Conservation (phyloP, 2,329 filamentous ascomycete genomes). For the Phialophora expanda region DNA sequence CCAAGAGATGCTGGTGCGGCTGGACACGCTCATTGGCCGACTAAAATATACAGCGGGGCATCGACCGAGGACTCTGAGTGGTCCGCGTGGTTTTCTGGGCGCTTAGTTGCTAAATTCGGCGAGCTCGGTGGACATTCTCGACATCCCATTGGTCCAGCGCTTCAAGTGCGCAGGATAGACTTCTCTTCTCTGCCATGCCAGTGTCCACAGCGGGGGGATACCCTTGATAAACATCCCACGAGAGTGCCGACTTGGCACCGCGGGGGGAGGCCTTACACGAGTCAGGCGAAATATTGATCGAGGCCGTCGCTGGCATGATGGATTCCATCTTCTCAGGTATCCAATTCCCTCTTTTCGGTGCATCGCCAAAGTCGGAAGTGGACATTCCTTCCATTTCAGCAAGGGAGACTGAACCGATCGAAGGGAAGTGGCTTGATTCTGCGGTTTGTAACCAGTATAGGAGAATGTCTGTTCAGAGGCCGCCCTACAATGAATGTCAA, state of each 20-base stretch:
- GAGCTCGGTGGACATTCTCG: neutral
- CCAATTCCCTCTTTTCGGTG: no score
- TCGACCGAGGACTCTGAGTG: neutral
- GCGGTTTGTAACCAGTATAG: no score
- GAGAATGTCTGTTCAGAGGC: no score
- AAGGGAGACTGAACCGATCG: no score
- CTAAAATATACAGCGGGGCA: neutral
- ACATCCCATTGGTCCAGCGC: slow-evolving; percentile 1
- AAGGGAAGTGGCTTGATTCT: no score
- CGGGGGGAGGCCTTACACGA: neutral
- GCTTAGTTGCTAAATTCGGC: slow-evolving; percentile 8
- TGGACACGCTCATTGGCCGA: neutral
- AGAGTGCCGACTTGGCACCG: slow-evolving; percentile 1
- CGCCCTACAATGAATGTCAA: no score
- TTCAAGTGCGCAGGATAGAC: neutral
- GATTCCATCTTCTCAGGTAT: no score
- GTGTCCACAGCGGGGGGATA: neutral
- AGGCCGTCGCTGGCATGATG: no score
- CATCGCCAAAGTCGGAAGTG: no score
- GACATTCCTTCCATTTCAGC: no score
- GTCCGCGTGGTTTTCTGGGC: neutral
- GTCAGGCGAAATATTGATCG: no score
- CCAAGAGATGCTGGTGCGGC: neutral
- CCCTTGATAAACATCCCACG: neutral
- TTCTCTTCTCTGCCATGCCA: neutral